Evolutionary conservation across 1,284 basidiomycete species (phyloP), one percentile per base, ranked within the genome.

Genomic region (Boletus holoroseus): DNA sequence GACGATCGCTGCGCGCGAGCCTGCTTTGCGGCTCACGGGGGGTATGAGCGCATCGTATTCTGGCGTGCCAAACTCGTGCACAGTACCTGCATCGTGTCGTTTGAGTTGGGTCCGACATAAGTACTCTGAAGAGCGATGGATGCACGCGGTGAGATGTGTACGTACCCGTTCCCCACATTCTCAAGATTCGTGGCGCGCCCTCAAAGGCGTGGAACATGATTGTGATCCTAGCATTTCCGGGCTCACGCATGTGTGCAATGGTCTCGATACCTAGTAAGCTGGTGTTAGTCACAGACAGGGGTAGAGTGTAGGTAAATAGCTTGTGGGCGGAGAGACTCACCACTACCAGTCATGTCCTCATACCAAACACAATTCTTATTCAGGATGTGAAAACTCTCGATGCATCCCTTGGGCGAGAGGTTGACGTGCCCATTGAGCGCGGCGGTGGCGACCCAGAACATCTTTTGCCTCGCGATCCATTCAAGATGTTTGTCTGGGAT

Each of bases 401-500:
- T 49, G n/a, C 27, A 54, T 30, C 60, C 66, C 26, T 82, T 82
- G 0, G 78, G 77, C 0, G 77, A 80, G 24, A 82, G 57, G 54
- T 82, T 82, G 36, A 82, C 70, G 48, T 78, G 75, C 0, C 79
- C 81, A 8, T 74, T 67, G 8, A 81, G 71, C 5, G 80, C 78
- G 0, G 79, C 76, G 2, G 77, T 76, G 0, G 77, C 78, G 4
- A 82, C 77, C 76, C 77, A 83, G 59, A 82, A 82, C 51, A 81
- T 70, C 31, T 77, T 71, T 59, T 82, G 79, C 49, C 73, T 69
- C 13, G 68, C 49, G 15, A 82, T 75, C 80, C 78, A 82, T 49
- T 69, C 60, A 18, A 74, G 55, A 16, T 76, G 63, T 43, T 71
- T 69, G 2, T 66, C 62, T 2, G 77, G 75, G 11, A 81, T 75